phyloP scores from a whole-genome alignment of 164 flowering plant genomes.

The Dillenia suffruticosa region DNA sequence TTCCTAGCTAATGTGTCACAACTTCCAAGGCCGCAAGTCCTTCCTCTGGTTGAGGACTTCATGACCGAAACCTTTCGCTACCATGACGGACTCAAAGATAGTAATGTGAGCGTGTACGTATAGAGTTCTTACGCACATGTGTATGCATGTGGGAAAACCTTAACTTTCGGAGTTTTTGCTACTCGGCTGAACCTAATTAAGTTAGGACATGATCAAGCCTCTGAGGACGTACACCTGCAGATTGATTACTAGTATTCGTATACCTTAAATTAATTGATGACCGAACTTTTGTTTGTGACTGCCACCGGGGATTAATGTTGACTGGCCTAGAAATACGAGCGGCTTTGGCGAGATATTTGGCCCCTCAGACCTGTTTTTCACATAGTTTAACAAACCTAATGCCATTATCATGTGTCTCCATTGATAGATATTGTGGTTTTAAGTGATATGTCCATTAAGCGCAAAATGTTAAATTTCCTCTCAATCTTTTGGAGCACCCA shows the following conservation, averaged over 20 bases:
- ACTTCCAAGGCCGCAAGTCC: not conserved
- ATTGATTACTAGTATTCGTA: not conserved
- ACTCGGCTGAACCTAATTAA: no score
- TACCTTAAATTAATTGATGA: no score
- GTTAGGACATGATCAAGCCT: no score
- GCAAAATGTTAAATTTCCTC: conserved; percentile 1
- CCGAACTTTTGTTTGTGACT: not conserved
- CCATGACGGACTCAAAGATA: conserved; percentile 1
- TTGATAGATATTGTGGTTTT: conserved; percentile 9
- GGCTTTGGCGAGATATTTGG: not conserved
- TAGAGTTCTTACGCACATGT: no score
- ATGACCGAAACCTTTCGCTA: not conserved
- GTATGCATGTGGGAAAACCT: no score
- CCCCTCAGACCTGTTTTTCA: not conserved
- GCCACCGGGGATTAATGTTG: not conserved
- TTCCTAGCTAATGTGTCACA: conserved; percentile 1
- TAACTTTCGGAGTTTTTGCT: no score
- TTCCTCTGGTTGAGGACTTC: not conserved
- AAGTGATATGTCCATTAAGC: conserved; percentile 20
- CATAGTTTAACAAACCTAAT: not conserved
- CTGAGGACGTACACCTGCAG: not conserved
- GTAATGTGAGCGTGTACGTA: no score
- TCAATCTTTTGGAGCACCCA: conserved; percentile 2
- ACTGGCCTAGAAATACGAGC: not conserved
- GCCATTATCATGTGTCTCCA: conserved; percentile 7